Base-by-base conservation (phyloP, 805 yeast genomes). In the Torulaspora franciscae region DNA sequence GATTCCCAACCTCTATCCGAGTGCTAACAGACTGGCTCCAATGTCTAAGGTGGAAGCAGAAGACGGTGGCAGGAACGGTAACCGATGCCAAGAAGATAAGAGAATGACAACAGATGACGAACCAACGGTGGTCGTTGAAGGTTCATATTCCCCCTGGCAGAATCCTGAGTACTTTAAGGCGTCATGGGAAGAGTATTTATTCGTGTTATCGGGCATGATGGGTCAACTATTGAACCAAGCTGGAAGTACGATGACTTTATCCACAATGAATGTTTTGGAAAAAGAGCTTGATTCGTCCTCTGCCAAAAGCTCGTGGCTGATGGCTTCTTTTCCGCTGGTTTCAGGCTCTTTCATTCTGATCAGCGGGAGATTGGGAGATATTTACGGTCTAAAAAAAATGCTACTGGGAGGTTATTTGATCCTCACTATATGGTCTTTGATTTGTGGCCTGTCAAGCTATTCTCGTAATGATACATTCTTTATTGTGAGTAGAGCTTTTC, bases 281-380 rank as follows among this genome's bases (percentile, higher is more conserved):
- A 47, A 52, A 1, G 59, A 63, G 4, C 68, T 74, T 28, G 54
- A 63, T 11, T 56, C 69, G 1, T 49, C 59, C 7, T 45, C 48
- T 2, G 59, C 64, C 5, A 67, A 69, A 37, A 70, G 73, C 45
- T 53, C 73, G 13, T 82, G 95, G 93, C 77, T 79, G 57, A 73
- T 80, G 71, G 88, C 89, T 1, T 75, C 86, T 0, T 83, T 77
- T 58, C 80, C 87, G 0, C 64, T 85, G 43, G 78, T 87, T 0
- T 76, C 80, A 11, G 90, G 90, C 7, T 79, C 91, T 0, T 78
- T 84, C 50, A 83, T 84, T 39, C 63, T 85, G 34, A 67, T 80
- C 7, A 75, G 83, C 10, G 91, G 93, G 9, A 71, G 80, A 40
- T 59, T 83, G 32, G 93, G 93, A 15, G 93, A 85, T 57, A 62